Evolutionary conservation across 2,329 filamentous ascomycete species (phyloP).

Genomic region (Eutypella sp.): DNA sequence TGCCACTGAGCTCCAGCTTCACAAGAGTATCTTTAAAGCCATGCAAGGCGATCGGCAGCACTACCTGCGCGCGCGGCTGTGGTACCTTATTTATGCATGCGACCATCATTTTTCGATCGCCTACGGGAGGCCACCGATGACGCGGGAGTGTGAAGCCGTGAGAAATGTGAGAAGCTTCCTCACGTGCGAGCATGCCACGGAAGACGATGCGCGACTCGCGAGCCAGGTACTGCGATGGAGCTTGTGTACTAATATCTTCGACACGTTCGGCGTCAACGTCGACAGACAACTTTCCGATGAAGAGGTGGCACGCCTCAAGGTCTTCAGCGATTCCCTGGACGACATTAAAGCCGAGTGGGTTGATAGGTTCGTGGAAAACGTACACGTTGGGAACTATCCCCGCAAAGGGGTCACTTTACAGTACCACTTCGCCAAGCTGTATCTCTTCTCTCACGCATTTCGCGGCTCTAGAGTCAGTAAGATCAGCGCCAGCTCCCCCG

Average conservation of each 20-base stretch:
- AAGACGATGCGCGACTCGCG: conserved; percentile 11
- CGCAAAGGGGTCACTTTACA: conserved; percentile 27
- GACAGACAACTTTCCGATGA: conserved; percentile 8
- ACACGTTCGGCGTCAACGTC: conserved; percentile 8
- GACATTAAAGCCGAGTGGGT: conserved; percentile 17
- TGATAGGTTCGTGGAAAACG: conserved; percentile 17
- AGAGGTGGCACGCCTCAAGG: conserved; percentile 13
- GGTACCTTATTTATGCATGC: conserved; percentile 61
- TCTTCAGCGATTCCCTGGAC: conserved; percentile 17
- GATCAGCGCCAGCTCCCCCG: neutral
- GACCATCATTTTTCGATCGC: conserved; percentile 63
- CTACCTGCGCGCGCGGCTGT: conserved; percentile 52
- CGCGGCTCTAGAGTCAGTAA: conserved; percentile 14
- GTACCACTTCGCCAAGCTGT: conserved; percentile 30
- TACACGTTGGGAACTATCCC: conserved; percentile 28
- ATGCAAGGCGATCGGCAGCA: conserved; percentile 40
- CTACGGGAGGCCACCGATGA: conserved; percentile 32
- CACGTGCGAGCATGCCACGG: conserved; percentile 4
- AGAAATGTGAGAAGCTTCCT: conserved; percentile 5
- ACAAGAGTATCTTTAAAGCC: conserved; percentile 47
- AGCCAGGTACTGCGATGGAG: conserved; percentile 14
- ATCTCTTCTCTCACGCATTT: conserved; percentile 27
- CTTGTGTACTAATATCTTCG: conserved; percentile 9
- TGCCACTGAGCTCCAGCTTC: conserved; percentile 52
- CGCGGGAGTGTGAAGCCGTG: conserved; percentile 7